A percentile compares a stretch with the other conserved stretches of the same genome.
Evolutionary conservation across 108 stramenopile species (phyloP).

Genomic region (Discostella stelligeroides): DNA sequence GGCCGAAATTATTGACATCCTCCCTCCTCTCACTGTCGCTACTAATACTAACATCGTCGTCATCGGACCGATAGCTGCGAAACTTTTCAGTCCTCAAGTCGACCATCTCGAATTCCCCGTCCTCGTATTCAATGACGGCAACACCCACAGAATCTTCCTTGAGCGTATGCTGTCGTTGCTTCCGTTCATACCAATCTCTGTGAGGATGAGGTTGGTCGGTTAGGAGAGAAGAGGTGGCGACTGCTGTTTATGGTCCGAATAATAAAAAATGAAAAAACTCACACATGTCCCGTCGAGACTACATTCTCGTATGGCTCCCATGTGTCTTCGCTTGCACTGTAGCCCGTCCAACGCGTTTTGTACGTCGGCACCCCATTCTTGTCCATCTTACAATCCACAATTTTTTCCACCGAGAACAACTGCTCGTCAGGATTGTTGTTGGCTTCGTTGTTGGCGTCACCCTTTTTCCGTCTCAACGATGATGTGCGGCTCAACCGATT

Average conservation of each 20-base stretch:
- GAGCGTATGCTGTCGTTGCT: slow-evolving; percentile 16
- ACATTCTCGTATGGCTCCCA: slow-evolving; percentile 44
- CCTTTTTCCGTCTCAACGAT: too few relatives aligned
- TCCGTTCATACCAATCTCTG: slow-evolving; percentile 32
- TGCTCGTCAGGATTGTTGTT: not conserved
- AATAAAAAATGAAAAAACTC: not conserved
- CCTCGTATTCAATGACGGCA: slow-evolving; percentile 45
- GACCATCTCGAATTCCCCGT: slow-evolving; percentile 36
- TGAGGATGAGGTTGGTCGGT: not conserved
- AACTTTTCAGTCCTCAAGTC: slow-evolving; percentile 40
- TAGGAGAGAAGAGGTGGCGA: not conserved
- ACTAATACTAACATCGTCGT: slow-evolving; percentile 12
- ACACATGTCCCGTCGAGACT: slow-evolving; percentile 38
- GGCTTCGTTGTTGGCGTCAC: too few relatives aligned
- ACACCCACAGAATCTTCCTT: slow-evolving; percentile 22
- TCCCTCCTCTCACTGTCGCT: slow-evolving; percentile 1
- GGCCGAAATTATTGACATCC: slow-evolving; percentile 22
- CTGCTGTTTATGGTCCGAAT: not conserved
- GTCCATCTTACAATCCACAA: slow-evolving; percentile 19
- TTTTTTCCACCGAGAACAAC: slow-evolving; percentile 31
- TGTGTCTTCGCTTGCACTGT: slow-evolving; percentile 30
- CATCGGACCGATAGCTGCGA: slow-evolving; percentile 12
- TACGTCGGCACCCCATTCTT: slow-evolving; percentile 13
- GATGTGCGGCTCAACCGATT: too few relatives aligned
- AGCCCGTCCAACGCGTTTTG: slow-evolving; percentile 39